A percentile compares a stretch with the other conserved stretches of the same genome.
phyloP scores from a whole-genome alignment of 371 early-diverging fungal species.

The Blakeslea trispora region DNA sequence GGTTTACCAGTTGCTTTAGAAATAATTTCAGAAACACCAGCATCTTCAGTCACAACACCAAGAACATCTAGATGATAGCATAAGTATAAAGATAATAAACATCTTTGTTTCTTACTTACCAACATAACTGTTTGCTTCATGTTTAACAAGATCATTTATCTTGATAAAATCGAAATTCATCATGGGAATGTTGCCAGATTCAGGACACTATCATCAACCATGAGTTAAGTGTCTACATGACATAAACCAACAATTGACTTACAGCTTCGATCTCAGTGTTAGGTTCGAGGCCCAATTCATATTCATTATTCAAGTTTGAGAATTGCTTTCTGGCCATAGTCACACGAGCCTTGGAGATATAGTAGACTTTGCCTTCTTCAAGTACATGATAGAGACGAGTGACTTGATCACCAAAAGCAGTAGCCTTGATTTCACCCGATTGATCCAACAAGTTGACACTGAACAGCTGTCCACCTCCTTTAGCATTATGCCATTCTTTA shows the following conservation, averaged over 20 bases:
- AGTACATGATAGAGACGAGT: constrained; percentile 73
- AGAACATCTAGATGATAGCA: constrained; percentile 65
- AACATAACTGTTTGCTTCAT: constrained; percentile 67
- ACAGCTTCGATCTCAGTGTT: constrained; percentile 65
- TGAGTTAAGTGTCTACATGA: too few species aligned
- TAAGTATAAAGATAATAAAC: not conserved
- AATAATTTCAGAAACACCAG: constrained; percentile 64
- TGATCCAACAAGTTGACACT: constrained; percentile 88
- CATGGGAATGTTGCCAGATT: constrained; percentile 62
- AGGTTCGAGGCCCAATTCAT: constrained; percentile 87
- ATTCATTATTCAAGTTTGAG: constrained; percentile 82
- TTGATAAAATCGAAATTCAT: constrained; percentile 71
- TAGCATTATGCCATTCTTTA: constrained; percentile 76
- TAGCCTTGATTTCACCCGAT: constrained; percentile 89
- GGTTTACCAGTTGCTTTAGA: constrained; percentile 69
- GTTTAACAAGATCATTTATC: constrained; percentile 60
- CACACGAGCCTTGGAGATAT: constrained; percentile 80
- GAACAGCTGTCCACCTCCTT: constrained; percentile 88
- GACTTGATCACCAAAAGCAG: constrained; percentile 85
- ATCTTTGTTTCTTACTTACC: constrained; percentile 42
- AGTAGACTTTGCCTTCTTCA: constrained; percentile 82
- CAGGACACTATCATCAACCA: constrained; percentile 54
- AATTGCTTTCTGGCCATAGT: constrained; percentile 89
- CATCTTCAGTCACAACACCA: constrained; percentile 74
- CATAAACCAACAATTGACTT: constrained; percentile 13